A percentile compares a stretch with the other conserved stretches of the same genome.
Conservation (phyloP, 805 yeast species). For the Kuraishia floccosa region DNA sequence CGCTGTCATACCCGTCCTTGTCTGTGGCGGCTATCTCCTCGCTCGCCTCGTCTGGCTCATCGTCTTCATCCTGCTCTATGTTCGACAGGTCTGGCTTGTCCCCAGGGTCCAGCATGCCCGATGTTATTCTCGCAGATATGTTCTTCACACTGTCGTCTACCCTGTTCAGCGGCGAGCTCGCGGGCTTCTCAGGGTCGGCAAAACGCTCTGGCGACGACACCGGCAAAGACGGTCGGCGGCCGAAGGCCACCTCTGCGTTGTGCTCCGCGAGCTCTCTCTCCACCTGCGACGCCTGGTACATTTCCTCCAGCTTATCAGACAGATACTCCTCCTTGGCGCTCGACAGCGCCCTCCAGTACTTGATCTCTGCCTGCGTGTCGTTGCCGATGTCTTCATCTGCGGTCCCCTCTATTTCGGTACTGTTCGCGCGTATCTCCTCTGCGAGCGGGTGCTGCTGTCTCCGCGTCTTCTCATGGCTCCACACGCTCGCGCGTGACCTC, state of each 20-base stretch:
- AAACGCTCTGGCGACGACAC: neutral
- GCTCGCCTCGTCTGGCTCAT: neutral
- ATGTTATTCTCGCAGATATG: slow-evolving; percentile 22
- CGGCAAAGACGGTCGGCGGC: too few species aligned
- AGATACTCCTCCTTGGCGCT: too few species aligned
- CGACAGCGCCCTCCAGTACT: too few species aligned
- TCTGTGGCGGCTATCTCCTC: slow-evolving; percentile 7
- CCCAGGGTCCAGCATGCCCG: slow-evolving; percentile 19
- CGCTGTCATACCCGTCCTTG: slow-evolving; percentile 12
- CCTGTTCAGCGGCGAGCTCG: neutral
- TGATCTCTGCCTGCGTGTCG: too few species aligned
- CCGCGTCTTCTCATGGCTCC: neutral
- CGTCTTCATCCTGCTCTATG: neutral
- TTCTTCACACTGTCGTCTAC: too few species aligned
- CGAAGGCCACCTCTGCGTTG: too few species aligned
- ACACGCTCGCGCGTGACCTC: neutral
- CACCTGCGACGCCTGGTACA: too few species aligned
- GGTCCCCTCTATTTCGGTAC: neutral
- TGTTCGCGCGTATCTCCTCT: neutral
- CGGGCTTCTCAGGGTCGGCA: neutral
- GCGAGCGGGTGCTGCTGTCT: neutral
- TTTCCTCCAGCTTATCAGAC: too few species aligned
- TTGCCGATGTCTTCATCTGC: neutral
- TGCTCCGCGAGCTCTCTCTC: too few species aligned
- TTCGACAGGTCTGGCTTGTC: slow-evolving; percentile 21